Conservation (phyloP, 805 yeast genomes). For the Saccharomycodes ludwigii region DNA sequence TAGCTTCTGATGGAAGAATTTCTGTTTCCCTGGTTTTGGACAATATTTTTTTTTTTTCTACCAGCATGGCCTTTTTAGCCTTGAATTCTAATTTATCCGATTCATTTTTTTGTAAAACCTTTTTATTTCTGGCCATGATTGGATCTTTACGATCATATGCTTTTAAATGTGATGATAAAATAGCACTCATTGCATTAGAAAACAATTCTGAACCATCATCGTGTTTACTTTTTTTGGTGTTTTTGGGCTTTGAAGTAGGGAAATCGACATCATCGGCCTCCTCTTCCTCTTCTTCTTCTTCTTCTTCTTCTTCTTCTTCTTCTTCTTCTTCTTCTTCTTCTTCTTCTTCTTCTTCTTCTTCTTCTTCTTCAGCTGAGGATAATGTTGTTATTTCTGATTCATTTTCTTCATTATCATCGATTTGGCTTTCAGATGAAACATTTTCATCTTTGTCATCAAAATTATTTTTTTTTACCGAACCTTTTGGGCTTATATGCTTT, state of each 20-base stretch:
- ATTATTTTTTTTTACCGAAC: no score
- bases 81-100: conserved; percentile 71
- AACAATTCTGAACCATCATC: conserved; percentile 69
- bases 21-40: conserved; percentile 59
- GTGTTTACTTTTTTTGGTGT: conserved; percentile 42
- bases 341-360: conserved; percentile 13
- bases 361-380: conserved; percentile 14
- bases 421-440: conserved; percentile 10
- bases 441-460: conserved; percentile 8
- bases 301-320: conserved; percentile 14
- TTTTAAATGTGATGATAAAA: conserved; percentile 73
- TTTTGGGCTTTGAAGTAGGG: conserved; percentile 31
- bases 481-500: conserved; percentile 10
- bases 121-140: conserved; percentile 73
- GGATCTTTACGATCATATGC: conserved; percentile 87
- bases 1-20: conserved; percentile 41
- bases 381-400: conserved; percentile 13
- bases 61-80: conserved; percentile 57
- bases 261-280: conserved; percentile 27
- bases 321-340: conserved; percentile 13
- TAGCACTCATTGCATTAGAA: conserved; percentile 73
- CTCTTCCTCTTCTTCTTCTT: conserved; percentile 13
- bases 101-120: conserved; percentile 58
- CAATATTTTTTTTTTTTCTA: conserved; percentile 57
- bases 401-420: conserved; percentile 13